phyloP scores from a whole-genome alignment of 2,329 filamentous ascomycete genomes.

The Kalmusia sp. region DNA sequence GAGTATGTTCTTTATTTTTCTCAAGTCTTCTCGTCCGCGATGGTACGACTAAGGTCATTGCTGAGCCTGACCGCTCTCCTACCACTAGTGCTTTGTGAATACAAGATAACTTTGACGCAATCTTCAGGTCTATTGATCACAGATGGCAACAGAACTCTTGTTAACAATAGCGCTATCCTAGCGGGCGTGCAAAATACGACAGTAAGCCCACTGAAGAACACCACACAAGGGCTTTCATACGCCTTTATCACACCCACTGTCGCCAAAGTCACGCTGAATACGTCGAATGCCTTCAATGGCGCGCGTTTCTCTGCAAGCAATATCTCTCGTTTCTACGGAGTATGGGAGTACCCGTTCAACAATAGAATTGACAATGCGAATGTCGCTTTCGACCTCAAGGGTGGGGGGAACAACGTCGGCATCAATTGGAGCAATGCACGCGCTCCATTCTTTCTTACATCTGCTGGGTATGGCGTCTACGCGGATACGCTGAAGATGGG shows the following conservation, averaged over 20 bases:
- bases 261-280: constrained; percentile 30
- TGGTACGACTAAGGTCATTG: constrained; percentile 10
- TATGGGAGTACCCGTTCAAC: constrained; percentile 38
- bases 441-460: constrained; percentile 44
- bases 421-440: constrained; percentile 46
- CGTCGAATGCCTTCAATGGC: constrained; percentile 24
- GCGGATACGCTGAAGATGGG: constrained; percentile 41
- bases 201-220: constrained; percentile 15
- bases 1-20: background rate
- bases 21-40: background rate
- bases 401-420: constrained; percentile 36
- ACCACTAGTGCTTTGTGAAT: constrained; percentile 9
- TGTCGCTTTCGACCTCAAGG: constrained; percentile 33
- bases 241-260: constrained; percentile 28
- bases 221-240: constrained; percentile 17
- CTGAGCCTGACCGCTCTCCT: constrained; percentile 13
- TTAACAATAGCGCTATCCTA: constrained; percentile 26
- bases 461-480: constrained; percentile 43
- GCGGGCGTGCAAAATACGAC: constrained; percentile 23
- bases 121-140: constrained; percentile 21
- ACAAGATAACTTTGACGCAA: constrained; percentile 17
- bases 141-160: constrained; percentile 23
- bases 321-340: constrained; percentile 26
- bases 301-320: constrained; percentile 21
- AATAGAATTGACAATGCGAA: constrained; percentile 27